phyloP scores from a whole-genome alignment of 495 filamentous ascomycete genomes.

The Hypoxylon intermedium region DNA sequence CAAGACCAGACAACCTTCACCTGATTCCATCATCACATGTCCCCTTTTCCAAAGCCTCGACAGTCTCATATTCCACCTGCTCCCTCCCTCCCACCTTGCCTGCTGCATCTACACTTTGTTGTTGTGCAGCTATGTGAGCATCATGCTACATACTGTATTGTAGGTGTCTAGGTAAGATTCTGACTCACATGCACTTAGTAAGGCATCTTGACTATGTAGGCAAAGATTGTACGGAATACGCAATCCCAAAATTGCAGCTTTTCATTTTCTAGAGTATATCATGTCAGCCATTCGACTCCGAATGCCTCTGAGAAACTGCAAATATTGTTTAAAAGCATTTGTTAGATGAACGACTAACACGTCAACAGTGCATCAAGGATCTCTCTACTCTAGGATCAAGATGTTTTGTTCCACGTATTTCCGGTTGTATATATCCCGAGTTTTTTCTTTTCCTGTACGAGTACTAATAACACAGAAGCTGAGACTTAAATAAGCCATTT shows the following conservation, averaged over 20 bases:
- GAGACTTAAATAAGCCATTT: slow-evolving; percentile 14
- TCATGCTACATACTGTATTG: slow-evolving; percentile 25
- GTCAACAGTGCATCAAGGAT: slow-evolving; percentile 3
- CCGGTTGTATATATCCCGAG: slow-evolving; percentile 6
- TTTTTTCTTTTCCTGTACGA: slow-evolving; percentile 23
- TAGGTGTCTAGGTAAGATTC: slow-evolving; percentile 14
- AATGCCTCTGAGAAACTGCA: neutral
- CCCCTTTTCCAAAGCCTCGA: slow-evolving; percentile 10
- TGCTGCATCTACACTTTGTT: slow-evolving; percentile 15
- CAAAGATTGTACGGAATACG: too few relatives aligned
- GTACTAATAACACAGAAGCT: slow-evolving; percentile 30
- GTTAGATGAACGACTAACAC: slow-evolving; percentile 1
- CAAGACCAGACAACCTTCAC: slow-evolving; percentile 1
- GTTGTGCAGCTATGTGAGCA: neutral
- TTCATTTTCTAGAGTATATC: too few relatives aligned
- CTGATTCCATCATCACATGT: slow-evolving; percentile 27
- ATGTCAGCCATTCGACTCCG: neutral
- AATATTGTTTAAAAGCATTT: neutral
- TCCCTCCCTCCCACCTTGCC: slow-evolving; percentile 9
- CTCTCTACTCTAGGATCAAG: neutral
- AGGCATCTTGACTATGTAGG: slow-evolving; percentile 8
- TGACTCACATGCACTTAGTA: slow-evolving; percentile 27
- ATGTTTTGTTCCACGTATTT: slow-evolving; percentile 1
- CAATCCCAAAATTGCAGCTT: too few relatives aligned
- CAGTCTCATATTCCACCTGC: slow-evolving; percentile 1